Percentiles rank a stretch among this genome's conserved stretches.
Conservation (phyloP, 495 filamentous ascomycete genomes). For the Letharia lupina region DNA sequence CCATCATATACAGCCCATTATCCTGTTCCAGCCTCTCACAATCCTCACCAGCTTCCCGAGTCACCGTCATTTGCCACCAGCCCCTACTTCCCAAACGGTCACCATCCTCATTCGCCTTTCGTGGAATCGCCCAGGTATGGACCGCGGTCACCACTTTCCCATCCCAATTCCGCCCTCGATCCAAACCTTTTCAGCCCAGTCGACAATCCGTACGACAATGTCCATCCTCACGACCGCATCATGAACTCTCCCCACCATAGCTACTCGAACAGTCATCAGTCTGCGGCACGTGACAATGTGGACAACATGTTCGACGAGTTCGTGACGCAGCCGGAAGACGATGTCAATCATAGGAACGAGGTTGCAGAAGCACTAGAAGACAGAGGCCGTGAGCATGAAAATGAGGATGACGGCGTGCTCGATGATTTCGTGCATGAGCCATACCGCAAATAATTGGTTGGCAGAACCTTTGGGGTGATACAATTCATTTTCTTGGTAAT, state of each 20-base stretch:
- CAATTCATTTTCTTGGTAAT: conserved; percentile 5
- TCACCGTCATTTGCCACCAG: conserved; percentile 24
- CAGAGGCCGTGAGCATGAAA: conserved; percentile 22
- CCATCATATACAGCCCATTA: conserved; percentile 24
- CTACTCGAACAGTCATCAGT: conserved; percentile 11
- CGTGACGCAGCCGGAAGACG: conserved; percentile 25
- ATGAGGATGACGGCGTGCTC: conserved; percentile 20
- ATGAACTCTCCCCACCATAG: conserved; percentile 14
- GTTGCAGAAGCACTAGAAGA: conserved; percentile 25
- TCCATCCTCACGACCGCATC: conserved; percentile 17
- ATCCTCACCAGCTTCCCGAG: conserved; percentile 21
- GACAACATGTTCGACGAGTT: conserved; percentile 28
- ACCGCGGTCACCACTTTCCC: conserved; percentile 22
- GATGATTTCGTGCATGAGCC: conserved; percentile 17
- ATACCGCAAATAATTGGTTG: conserved; percentile 10
- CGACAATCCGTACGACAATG: conserved; percentile 19
- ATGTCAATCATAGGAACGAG: conserved; percentile 24
- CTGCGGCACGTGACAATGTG: conserved; percentile 12
- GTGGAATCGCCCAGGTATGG: conserved; percentile 23
- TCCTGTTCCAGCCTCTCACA: conserved; percentile 21
- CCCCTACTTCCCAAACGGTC: conserved; percentile 22
- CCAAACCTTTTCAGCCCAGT: conserved; percentile 22
- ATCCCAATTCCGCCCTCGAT: conserved; percentile 18
- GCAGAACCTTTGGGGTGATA: background rate
- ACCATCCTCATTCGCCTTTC: conserved; percentile 21